Evolutionary conservation across 805 yeast species (phyloP).

Genomic region (Scheffersomyces coipomensis): DNA sequence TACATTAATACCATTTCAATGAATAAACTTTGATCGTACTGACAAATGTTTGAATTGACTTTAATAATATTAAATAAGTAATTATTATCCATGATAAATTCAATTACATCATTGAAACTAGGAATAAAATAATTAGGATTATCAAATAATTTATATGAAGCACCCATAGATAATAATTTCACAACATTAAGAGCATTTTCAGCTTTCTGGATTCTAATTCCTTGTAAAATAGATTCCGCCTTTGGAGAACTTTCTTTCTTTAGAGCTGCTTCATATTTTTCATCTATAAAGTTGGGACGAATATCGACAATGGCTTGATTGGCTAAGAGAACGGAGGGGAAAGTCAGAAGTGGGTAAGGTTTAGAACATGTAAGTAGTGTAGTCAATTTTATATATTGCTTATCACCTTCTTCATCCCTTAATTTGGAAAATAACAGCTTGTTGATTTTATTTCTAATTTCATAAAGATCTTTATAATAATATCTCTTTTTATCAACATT

Average conservation of each 20-base stretch:
- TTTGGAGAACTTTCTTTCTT: too few species aligned
- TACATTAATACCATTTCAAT: constrained; percentile 43
- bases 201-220: too few species aligned
- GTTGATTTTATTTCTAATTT: neutral
- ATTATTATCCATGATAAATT: constrained; percentile 39
- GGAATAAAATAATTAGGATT: constrained; percentile 10
- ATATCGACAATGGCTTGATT: constrained; percentile 8
- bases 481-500: constrained; percentile 2
- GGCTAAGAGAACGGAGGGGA: constrained; percentile 6
- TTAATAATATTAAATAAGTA: constrained; percentile 27
- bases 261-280: too few species aligned
- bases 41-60: constrained; percentile 13
- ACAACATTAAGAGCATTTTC: constrained; percentile 17
- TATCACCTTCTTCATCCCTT: neutral
- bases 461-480: constrained; percentile 2
- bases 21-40: constrained; percentile 29
- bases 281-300: constrained; percentile 6
- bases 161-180: constrained; percentile 13
- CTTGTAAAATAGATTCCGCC: too few species aligned
- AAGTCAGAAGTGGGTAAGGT: constrained; percentile 12
- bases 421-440: neutral
- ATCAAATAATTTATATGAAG: constrained; percentile 21
- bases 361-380: constrained; percentile 10
- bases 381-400: constrained; percentile 10
- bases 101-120: constrained; percentile 35